Evolutionary conservation across 805 yeast genomes (phyloP).

Genomic region (Candida fluviatilis): DNA sequence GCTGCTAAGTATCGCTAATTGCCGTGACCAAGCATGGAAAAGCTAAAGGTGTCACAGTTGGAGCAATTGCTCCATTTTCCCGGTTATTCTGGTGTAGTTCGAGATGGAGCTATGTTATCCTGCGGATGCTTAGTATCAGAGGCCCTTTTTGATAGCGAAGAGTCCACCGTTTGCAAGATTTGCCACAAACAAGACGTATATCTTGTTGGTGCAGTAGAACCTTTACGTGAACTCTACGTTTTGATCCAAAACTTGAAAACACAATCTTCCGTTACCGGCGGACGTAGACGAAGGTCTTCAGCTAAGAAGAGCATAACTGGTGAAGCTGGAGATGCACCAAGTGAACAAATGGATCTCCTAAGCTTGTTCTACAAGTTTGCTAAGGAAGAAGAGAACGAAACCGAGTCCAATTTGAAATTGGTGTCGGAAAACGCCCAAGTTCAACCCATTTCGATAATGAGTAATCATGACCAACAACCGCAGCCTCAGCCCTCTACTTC

Average conservation of each 20-base stretch:
- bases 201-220: conserved; percentile 25
- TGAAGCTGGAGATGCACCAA: conserved; percentile 2
- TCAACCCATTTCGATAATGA: conserved; percentile 10
- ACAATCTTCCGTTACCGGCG: not conserved
- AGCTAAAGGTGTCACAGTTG: conserved; percentile 15
- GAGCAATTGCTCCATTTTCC: conserved; percentile 24
- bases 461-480: not conserved
- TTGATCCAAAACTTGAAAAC: conserved; percentile 18
- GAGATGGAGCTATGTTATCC: conserved; percentile 33
- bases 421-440: conserved; percentile 6
- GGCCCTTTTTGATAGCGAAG: conserved; percentile 14
- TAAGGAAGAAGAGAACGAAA: conserved; percentile 25
- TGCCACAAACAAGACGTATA: conserved; percentile 18
- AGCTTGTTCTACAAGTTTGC: conserved; percentile 38
- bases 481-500: not conserved
- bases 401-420: not conserved
- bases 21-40: not conserved
- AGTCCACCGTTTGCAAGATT: conserved; percentile 17
- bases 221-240: conserved; percentile 29
- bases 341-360: conserved; percentile 27
- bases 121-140: conserved; percentile 42
- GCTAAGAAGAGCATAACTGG: conserved; percentile 16
- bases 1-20: too few relatives aligned
- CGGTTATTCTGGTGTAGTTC: conserved; percentile 15
- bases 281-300: conserved; percentile 18